Conservation (phyloP, 2,329 filamentous ascomycete genomes). For the Cadophora malorum region DNA sequence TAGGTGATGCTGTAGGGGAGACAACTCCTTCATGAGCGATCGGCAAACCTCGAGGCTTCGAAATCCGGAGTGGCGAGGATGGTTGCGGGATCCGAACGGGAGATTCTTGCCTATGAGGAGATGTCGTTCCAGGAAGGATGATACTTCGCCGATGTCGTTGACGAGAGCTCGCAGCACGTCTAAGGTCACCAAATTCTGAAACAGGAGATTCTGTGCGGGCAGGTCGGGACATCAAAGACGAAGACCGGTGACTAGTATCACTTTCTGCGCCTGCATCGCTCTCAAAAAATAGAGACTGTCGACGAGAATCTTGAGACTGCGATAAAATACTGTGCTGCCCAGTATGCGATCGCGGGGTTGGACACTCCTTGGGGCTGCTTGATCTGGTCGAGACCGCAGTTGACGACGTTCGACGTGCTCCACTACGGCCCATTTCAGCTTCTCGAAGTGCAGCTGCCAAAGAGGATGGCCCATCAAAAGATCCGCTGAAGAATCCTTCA, state of each 20-base stretch:
- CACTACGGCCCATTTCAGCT: slow-evolving; percentile 40
- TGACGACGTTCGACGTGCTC: slow-evolving; percentile 58
- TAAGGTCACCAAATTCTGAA: slow-evolving; percentile 80
- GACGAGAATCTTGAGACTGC: slow-evolving; percentile 68
- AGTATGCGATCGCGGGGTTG: slow-evolving; percentile 85
- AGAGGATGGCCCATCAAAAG: slow-evolving; percentile 63
- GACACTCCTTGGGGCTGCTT: slow-evolving; percentile 88
- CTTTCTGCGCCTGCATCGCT: slow-evolving; percentile 79
- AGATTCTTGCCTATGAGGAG: slow-evolving; percentile 85
- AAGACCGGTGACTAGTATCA: slow-evolving; percentile 85
- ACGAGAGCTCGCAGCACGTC: slow-evolving; percentile 77
- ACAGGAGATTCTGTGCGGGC: slow-evolving; percentile 87
- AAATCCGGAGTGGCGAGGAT: slow-evolving; percentile 84
- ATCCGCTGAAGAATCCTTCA: slow-evolving; percentile 58
- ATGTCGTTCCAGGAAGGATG: slow-evolving; percentile 79
- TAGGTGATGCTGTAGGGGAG: slow-evolving; percentile 89
- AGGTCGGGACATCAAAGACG: slow-evolving; percentile 73
- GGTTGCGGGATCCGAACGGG: slow-evolving; percentile 78
- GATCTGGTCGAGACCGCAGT: slow-evolving; percentile 74
- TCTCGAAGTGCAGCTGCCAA: slow-evolving; percentile 59
- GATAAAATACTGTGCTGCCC: slow-evolving; percentile 63
- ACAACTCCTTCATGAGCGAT: slow-evolving; percentile 69
- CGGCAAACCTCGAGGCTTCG: slow-evolving; percentile 74
- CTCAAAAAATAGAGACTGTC: slow-evolving; percentile 80
- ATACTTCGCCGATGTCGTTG: slow-evolving; percentile 88